These are phyloP conservation scores for Pinus tabuliformis DNA, from an alignment of 75 land plant species.

Conservation along the genomic window DNA sequence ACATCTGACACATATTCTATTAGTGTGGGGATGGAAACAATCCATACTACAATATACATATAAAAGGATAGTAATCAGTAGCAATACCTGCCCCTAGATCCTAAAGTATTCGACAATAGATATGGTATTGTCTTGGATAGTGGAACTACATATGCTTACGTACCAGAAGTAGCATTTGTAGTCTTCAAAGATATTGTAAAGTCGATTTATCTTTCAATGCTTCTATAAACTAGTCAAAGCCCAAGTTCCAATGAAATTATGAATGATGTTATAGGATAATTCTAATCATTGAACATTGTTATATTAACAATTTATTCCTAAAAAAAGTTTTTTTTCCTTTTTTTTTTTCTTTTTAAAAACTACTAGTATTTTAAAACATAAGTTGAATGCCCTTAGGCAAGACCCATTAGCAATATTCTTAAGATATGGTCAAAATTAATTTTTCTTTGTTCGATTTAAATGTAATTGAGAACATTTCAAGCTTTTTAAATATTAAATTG, in stretches of 20 bases:
- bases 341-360: neutral
- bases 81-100: constrained; percentile 51
- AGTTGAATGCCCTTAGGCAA: neutral
- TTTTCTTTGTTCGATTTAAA: constrained; percentile 1
- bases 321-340: neutral
- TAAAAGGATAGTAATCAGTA: constrained; percentile 77
- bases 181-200: constrained; percentile 77
- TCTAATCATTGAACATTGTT: neutral
- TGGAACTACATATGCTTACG: constrained; percentile 98
- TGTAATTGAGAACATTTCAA: constrained; percentile 2
- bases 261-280: neutral
- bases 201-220: constrained; percentile 13
- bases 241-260: constrained; percentile 1
- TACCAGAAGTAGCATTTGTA: constrained; percentile 75
- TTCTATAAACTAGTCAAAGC: neutral
- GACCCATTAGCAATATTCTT: neutral
- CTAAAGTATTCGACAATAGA: constrained; percentile 60
- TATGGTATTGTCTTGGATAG: constrained; percentile 96
- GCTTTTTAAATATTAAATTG: neutral
- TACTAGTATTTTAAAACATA: neutral
- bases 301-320: neutral
- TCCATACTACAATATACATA: constrained; percentile 88
- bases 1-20: constrained; percentile 30
- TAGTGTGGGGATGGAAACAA: constrained; percentile 71
- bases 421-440: neutral